Base-by-base conservation (phyloP, 2,329 filamentous ascomycete species). In the Colletotrichum lentis region DNA sequence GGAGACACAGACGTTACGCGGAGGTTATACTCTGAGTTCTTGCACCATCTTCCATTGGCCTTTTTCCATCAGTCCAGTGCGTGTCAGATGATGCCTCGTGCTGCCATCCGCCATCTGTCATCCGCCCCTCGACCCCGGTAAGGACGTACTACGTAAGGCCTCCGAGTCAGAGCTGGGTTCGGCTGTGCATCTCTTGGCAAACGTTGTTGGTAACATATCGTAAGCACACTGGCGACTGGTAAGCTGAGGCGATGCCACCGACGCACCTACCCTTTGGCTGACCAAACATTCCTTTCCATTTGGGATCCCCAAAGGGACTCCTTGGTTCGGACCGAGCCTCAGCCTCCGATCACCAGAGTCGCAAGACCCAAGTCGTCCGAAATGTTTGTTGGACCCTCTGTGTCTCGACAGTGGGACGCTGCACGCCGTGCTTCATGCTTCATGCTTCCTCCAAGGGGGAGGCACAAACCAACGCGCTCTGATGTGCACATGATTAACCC, bases 371-470 rank as follows among this genome's bases (percentile, higher is more conserved):
- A 24, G 54, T 54, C 61, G 41, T 64, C 61, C 61, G 47, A 65
- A 41, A 35, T 47, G 18, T 27, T 12, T 39, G 64, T 54, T 59
- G 61, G 61, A 41, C 54, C 54, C 43, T 31, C 35, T 54, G 14
- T 58, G 61, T 67, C 61, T 64, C 24, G 24, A 31, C 16, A 24
- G 20, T 67, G 53, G 39, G 53, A 54, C 27, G 47, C 12, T 37
- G 47, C 18, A 41, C 41, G 64, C 61, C 31, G 41, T 64, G 64
- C 64, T 49, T 64, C 61, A 67, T 59, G 65, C 65, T 59, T 35
- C 52, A 67, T 59, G 65, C 65, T 59, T 35, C 52, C 5, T 7
- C 27, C 3, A 35, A 10, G 31, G 8, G 31, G 31, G 8, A 7
- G 7, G 7, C 7, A 35, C 31, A 35, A 35, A 35, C 31, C 31